A percentile compares a stretch with the other conserved stretches of the same genome.
These are phyloP conservation scores for Boletellus emodensis DNA, from an alignment of 768 basidiomycete species.

Conservation along the genomic window DNA sequence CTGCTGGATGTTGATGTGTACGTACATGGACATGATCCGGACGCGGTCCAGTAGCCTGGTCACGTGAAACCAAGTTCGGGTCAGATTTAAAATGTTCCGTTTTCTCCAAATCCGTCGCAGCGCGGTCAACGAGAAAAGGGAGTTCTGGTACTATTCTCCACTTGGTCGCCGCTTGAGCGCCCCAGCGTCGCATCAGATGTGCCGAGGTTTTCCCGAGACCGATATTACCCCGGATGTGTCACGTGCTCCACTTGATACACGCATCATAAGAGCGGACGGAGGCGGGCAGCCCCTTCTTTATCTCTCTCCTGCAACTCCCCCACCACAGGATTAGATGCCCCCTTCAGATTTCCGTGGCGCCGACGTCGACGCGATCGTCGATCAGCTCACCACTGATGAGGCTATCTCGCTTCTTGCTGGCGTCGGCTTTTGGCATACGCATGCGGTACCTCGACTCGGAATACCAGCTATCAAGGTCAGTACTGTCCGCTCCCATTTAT, in stretches of 20 bases:
- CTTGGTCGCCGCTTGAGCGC: too few species aligned
- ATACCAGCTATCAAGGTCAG: slow-evolving; percentile 66
- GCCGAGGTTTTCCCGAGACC: too few species aligned
- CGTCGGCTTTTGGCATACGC: slow-evolving; percentile 76
- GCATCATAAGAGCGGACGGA: slow-evolving; percentile 4
- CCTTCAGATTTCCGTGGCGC: slow-evolving; percentile 68
- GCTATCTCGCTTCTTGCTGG: slow-evolving; percentile 70
- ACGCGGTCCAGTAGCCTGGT: background rate
- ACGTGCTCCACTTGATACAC: slow-evolving; percentile 14
- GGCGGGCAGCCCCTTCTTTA: background rate
- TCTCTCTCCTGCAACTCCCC: slow-evolving; percentile 1
- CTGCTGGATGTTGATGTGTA: background rate
- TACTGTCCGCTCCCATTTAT: slow-evolving; percentile 4
- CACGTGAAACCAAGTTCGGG: slow-evolving; percentile 17
- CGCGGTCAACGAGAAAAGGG: too few species aligned
- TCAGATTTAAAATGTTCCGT: too few species aligned
- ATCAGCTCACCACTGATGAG: slow-evolving; percentile 69
- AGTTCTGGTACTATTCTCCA: too few species aligned
- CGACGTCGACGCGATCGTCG: slow-evolving; percentile 55
- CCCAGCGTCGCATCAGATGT: too few species aligned
- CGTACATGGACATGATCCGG: background rate
- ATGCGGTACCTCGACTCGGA: slow-evolving; percentile 57
- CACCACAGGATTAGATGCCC: slow-evolving; percentile 39
- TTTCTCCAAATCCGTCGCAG: too few species aligned
- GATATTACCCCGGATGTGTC: slow-evolving; percentile 1